Conservation (phyloP, 352 stramenopile genomes). For the Globisporangium acanthophoron region DNA sequence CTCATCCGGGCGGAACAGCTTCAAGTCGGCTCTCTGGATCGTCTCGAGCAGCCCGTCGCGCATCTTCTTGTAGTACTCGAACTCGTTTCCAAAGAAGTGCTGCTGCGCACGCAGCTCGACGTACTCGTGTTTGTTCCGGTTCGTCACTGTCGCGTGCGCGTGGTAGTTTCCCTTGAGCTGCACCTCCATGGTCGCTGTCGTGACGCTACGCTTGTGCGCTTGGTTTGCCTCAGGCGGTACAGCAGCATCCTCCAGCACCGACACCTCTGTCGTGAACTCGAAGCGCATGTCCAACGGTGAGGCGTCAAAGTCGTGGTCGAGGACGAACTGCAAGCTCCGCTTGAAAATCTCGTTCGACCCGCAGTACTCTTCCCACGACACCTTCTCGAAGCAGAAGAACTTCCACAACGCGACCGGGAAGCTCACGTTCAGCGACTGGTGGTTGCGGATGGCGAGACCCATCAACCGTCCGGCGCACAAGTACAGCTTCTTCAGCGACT, state of each 20-base stretch:
- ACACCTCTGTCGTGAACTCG: slow-evolving; percentile 49
- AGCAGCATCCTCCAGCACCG: slow-evolving; percentile 46
- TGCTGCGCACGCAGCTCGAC: slow-evolving; percentile 52
- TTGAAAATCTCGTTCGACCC: slow-evolving; percentile 49
- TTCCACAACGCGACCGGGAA: slow-evolving; percentile 71
- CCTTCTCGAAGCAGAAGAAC: slow-evolving; percentile 39
- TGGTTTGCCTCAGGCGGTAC: not conserved
- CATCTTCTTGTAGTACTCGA: slow-evolving; percentile 53
- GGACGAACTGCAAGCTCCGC: slow-evolving; percentile 52
- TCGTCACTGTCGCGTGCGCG: slow-evolving; percentile 39
- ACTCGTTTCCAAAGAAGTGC: slow-evolving; percentile 59
- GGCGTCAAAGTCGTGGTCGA: slow-evolving; percentile 61
- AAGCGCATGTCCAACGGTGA: slow-evolving; percentile 60
- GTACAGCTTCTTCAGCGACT: slow-evolving; percentile 55
- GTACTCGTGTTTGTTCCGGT: slow-evolving; percentile 65
- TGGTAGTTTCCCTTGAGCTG: slow-evolving; percentile 32
- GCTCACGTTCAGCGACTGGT: slow-evolving; percentile 50
- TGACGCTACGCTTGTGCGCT: not conserved
- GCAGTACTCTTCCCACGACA: slow-evolving; percentile 62
- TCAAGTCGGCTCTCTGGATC: slow-evolving; percentile 44
- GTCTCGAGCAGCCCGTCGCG: slow-evolving; percentile 53
- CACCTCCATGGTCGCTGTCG: slow-evolving; percentile 51
- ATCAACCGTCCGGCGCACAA: slow-evolving; percentile 55
- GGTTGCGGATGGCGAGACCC: slow-evolving; percentile 63
- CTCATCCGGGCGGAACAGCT: slow-evolving; percentile 53